A percentile compares a stretch with the other conserved stretches of the same genome.
phyloP scores from a whole-genome alignment of 129 eudicot species.

The Chrysanthemum makinoi region DNA sequence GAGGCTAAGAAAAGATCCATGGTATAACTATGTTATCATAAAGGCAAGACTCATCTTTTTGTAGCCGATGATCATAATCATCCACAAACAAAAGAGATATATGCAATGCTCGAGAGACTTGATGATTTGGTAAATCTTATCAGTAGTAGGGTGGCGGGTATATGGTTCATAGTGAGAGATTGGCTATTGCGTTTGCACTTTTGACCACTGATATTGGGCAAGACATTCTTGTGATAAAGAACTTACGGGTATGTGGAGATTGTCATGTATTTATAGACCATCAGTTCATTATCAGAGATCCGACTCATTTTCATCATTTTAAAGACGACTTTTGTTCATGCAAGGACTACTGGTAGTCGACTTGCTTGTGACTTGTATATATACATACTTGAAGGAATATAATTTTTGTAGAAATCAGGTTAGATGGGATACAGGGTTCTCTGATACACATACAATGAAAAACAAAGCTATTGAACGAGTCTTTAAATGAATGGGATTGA shows the following conservation, averaged over 20 bases:
- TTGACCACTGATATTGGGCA: slow-evolving; percentile 41
- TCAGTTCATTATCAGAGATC: slow-evolving; percentile 65
- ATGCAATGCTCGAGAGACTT: slow-evolving; percentile 51
- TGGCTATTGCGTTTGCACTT: slow-evolving; percentile 77
- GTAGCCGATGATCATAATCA: slow-evolving; percentile 73
- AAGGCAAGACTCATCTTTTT: slow-evolving; percentile 65
- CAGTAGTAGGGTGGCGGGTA: slow-evolving; percentile 15
- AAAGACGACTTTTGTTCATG: slow-evolving; percentile 71
- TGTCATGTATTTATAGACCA: slow-evolving; percentile 69
- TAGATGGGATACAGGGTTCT: too few relatives aligned
- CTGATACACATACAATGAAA: too few relatives aligned
- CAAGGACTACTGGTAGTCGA: slow-evolving; percentile 68
- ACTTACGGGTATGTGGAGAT: slow-evolving; percentile 73
- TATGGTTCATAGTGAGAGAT: slow-evolving; percentile 68
- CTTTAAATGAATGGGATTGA: too few relatives aligned
- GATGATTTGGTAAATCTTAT: slow-evolving; percentile 35
- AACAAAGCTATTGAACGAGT: too few relatives aligned
- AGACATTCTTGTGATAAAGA: slow-evolving; percentile 77
- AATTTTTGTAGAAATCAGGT: too few relatives aligned
- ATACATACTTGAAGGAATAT: neutral
- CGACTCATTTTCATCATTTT: slow-evolving; percentile 89
- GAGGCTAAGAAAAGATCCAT: slow-evolving; percentile 64
- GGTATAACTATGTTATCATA: slow-evolving; percentile 63
- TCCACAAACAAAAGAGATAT: slow-evolving; percentile 58
- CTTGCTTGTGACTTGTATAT: neutral